These are phyloP conservation scores for Glycyrrhiza uralensis DNA, from an alignment of 306 rosid species.

Conservation along the genomic window DNA sequence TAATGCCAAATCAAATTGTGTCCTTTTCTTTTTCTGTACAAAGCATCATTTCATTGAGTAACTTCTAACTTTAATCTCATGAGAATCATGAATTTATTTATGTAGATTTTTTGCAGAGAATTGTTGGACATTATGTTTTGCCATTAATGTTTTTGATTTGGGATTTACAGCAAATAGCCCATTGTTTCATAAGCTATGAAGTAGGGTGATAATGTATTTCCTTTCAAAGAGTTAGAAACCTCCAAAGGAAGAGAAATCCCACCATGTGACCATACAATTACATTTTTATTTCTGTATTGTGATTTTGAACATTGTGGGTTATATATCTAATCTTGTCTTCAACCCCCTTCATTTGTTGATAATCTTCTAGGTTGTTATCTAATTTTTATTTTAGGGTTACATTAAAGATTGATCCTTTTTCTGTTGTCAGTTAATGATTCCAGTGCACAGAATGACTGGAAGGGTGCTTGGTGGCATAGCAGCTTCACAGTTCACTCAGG, in stretches of 20 bases:
- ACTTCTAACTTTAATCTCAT: constrained; percentile 6
- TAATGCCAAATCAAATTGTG: constrained; percentile 1
- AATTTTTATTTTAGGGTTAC: not conserved
- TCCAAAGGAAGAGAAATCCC: constrained; percentile 4
- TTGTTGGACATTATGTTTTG: constrained; percentile 7
- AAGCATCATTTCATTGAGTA: not conserved
- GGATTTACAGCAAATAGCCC: not conserved
- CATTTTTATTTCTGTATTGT: not conserved
- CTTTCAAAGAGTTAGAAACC: constrained; percentile 7
- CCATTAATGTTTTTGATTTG: not conserved
- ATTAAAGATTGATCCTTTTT: constrained; percentile 19
- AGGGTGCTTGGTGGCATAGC: constrained; percentile 99
- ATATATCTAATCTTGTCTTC: not conserved
- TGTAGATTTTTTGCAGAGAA: not conserved
- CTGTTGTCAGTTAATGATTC: constrained; percentile 70
- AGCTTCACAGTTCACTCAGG: constrained; percentile 79
- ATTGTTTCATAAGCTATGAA: not conserved
- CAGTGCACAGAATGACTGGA: constrained; percentile 89
- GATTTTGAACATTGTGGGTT: constrained; percentile 10
- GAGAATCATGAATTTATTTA: constrained; percentile 14
- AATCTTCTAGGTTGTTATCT: not conserved
- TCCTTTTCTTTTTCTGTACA: not conserved
- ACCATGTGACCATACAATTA: not conserved
- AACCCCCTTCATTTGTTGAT: not conserved
- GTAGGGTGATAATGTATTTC: not conserved